These are phyloP conservation scores for Claviceps humidiphila DNA, from an alignment of 2,329 filamentous ascomycete species.

Conservation along the genomic window DNA sequence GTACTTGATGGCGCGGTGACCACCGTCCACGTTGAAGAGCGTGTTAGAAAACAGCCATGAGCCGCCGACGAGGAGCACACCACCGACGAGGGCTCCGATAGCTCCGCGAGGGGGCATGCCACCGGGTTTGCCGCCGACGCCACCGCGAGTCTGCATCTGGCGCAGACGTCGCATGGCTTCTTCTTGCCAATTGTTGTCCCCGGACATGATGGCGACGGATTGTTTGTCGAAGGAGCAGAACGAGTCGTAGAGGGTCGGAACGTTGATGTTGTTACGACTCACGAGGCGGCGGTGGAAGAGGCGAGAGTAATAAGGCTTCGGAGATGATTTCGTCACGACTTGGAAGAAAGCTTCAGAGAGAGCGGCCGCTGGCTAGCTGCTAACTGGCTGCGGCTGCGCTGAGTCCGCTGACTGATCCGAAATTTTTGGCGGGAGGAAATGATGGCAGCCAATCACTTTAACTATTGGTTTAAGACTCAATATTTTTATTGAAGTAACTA, in stretches of 20 bases:
- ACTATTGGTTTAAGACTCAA: accelerated
- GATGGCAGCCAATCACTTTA: too few relatives aligned
- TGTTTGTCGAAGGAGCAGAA: not conserved
- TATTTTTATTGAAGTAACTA: not conserved
- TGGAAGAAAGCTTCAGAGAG: not conserved
- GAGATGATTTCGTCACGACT: too few relatives aligned
- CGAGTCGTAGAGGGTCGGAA: not conserved
- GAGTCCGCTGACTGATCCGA: conserved; percentile 4
- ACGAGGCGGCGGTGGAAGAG: not conserved
- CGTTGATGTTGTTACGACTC: not conserved
- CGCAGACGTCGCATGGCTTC: conserved; percentile 38
- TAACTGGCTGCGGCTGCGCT: not conserved
- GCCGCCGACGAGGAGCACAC: conserved; percentile 34
- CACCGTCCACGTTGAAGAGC: conserved; percentile 82
- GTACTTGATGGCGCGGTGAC: conserved; percentile 98
- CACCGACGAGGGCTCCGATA: conserved; percentile 26
- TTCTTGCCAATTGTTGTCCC: conserved; percentile 30
- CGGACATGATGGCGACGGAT: conserved; percentile 15
- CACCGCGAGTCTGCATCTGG: conserved; percentile 31
- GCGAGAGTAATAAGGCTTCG: too few relatives aligned
- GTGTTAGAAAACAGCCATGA: conserved; percentile 43
- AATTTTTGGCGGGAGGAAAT: not conserved
- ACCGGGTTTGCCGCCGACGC: conserved; percentile 29
- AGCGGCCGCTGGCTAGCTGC: not conserved
- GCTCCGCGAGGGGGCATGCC: conserved; percentile 23